A percentile compares a stretch with the other conserved stretches of the same genome.
Conservation (phyloP, 225 moss, liverwort and hornwort genomes). For the Climacium dendroides region DNA sequence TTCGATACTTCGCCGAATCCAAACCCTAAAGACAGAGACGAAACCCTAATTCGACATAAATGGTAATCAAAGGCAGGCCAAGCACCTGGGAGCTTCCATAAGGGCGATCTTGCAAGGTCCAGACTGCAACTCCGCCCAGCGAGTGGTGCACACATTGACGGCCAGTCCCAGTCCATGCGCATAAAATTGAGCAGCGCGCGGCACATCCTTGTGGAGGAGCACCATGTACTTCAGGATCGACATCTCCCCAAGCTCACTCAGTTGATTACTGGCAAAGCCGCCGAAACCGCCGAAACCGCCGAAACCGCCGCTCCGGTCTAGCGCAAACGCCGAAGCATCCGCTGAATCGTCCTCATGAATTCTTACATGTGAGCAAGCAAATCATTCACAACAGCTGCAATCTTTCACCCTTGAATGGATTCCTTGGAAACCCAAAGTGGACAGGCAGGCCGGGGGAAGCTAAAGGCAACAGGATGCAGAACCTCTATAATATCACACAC, state of each 20-base stretch:
- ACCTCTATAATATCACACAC: too few species aligned
- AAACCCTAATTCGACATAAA: background rate
- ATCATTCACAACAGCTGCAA: background rate
- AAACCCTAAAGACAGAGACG: background rate
- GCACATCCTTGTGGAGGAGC: constrained; percentile 68
- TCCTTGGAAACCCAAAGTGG: background rate
- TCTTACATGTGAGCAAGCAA: background rate
- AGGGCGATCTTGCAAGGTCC: constrained; percentile 88
- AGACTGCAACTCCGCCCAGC: constrained; percentile 85
- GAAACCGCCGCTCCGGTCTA: background rate
- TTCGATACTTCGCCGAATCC: background rate
- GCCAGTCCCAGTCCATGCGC: constrained; percentile 67
- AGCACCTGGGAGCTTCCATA: constrained; percentile 75
- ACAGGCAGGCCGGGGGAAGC: too few species aligned
- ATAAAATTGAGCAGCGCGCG: constrained; percentile 69
- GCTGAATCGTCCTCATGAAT: background rate
- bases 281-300: background rate
- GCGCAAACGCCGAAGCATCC: background rate
- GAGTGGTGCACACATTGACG: constrained; percentile 70
- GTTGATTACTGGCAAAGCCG: background rate
- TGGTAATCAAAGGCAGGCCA: background rate
- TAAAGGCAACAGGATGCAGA: too few species aligned
- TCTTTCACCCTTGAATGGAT: background rate
- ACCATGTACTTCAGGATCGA: background rate
- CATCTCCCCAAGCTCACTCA: background rate